These are phyloP conservation scores for Paraconiothyrium brasiliense DNA, from an alignment of 2,329 filamentous ascomycete genomes.

Conservation along the genomic window DNA sequence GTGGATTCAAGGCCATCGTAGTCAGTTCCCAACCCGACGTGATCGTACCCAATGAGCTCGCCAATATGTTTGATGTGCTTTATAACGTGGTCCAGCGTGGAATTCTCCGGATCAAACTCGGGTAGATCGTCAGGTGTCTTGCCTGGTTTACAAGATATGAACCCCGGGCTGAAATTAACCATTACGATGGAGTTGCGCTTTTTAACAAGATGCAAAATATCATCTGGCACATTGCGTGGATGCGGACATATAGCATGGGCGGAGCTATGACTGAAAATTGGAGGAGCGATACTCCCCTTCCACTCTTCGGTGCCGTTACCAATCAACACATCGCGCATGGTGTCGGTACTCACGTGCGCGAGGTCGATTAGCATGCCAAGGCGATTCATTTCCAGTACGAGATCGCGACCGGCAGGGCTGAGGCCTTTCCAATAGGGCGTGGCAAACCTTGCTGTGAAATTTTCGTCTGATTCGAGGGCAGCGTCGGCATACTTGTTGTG, in stretches of 20 bases:
- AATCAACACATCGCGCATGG: slow-evolving; percentile 83
- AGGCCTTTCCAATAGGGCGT: slow-evolving; percentile 76
- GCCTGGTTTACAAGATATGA: slow-evolving; percentile 76
- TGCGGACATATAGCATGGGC: slow-evolving; percentile 84
- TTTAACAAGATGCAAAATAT: slow-evolving; percentile 80
- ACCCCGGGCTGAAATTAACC: slow-evolving; percentile 87
- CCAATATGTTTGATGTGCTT: slow-evolving; percentile 86
- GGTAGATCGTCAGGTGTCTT: slow-evolving; percentile 72
- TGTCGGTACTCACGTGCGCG: slow-evolving; percentile 79
- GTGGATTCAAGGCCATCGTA: slow-evolving; percentile 79
- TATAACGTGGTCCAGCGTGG: slow-evolving; percentile 79
- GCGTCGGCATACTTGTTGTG: slow-evolving; percentile 91
- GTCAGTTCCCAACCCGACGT: slow-evolving; percentile 89
- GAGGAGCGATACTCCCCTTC: slow-evolving; percentile 78
- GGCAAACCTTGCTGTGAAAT: slow-evolving; percentile 50
- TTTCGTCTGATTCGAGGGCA: slow-evolving; percentile 68
- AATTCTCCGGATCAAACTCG: slow-evolving; percentile 71
- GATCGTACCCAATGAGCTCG: slow-evolving; percentile 81
- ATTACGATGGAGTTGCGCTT: slow-evolving; percentile 80
- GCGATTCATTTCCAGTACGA: slow-evolving; percentile 91
- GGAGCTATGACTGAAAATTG: slow-evolving; percentile 90
- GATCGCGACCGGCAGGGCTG: slow-evolving; percentile 70
- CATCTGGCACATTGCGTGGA: slow-evolving; percentile 88
- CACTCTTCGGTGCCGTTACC: slow-evolving; percentile 63
- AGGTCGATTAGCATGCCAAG: slow-evolving; percentile 95